These are phyloP conservation scores for Fusarium cicatricum DNA, from an alignment of 2,329 filamentous ascomycete species.

Conservation along the genomic window DNA sequence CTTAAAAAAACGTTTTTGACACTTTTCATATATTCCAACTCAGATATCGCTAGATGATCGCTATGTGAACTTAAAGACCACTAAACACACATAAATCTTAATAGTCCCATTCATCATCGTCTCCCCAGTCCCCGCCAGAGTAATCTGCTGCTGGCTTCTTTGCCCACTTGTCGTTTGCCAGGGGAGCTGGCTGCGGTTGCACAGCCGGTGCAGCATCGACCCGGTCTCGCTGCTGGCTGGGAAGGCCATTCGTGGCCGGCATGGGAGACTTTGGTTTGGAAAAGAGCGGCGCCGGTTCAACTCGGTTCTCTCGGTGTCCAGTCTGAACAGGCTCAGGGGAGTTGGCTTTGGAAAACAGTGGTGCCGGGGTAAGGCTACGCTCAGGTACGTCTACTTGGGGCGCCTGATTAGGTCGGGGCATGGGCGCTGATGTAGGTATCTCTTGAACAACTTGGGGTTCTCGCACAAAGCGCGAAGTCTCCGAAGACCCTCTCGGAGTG, in stretches of 20 bases:
- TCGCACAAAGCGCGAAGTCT: constrained; percentile 1
- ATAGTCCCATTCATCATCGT: constrained; percentile 41
- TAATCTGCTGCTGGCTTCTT: constrained; percentile 38
- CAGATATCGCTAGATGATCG: constrained; percentile 13
- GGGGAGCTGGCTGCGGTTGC: neutral
- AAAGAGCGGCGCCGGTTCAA: constrained; percentile 7
- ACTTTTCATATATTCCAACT: constrained; percentile 5
- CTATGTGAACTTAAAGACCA: constrained; percentile 13
- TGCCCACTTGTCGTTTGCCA: constrained; percentile 36
- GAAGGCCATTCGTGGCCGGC: neutral
- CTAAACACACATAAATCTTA: constrained; percentile 10
- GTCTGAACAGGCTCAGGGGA: constrained; percentile 13
- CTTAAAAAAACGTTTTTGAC: constrained; percentile 15
- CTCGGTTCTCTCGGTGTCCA: neutral
- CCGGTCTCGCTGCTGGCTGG: constrained; percentile 6
- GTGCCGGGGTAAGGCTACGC: neutral
- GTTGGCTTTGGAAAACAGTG: constrained; percentile 18
- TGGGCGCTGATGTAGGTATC: neutral
- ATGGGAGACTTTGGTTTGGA: constrained; percentile 2
- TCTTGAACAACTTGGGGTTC: neutral
- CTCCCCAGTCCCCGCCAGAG: constrained; percentile 40
- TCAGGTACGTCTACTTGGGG: neutral
- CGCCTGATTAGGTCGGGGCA: neutral
- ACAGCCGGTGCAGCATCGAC: neutral
- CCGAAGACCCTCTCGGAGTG: constrained; percentile 18